Evolutionary conservation across 2,329 filamentous ascomycete species (phyloP), one percentile per base, ranked within the genome.

Genomic region (Ramularia collo-cygni): DNA sequence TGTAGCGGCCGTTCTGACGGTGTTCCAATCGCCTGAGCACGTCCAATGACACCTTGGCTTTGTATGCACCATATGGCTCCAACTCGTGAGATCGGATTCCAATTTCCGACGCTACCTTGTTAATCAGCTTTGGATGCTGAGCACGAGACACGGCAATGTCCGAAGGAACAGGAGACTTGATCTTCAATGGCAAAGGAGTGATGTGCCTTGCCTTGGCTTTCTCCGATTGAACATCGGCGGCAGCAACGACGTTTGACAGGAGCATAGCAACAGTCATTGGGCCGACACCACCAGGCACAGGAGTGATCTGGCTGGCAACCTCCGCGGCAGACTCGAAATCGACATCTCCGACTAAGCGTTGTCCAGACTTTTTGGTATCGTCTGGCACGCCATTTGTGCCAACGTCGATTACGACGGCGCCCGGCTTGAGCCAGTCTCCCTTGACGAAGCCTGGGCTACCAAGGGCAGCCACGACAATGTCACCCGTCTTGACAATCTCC

Each of bases 251-350:
- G 59, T 98, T 98, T 65, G 94, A 85, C 55, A 98, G 71, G 34
- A 98, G 74, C 92, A 98, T 98, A 44, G 92, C 92, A 48, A 98
- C 89, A 3, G 92, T 98, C 92, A 98, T 98, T 36, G 92, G 92
- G 0, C 92, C 92, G 43, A 98, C 92, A 64, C 92, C 92, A 42
- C 92, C 92, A 1, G 92, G 92, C 2, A 98, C 92, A 1, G 92
- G 92, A 2, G 92, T 98, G 58, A 98, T 95, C 57, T 85, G 77
- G 2, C 89, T 95, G 14, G 89, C 92, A 29, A 95, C 84, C 60
- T 93, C 74, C 12, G 75, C 75, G 12, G 90, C 90, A 30, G 84
- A 79, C 37, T 88, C 87, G 55, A 81, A 96, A 57, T 98, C 88
- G 29, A 98, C 92, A 62, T 98, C 92, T 44, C 92, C 92, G 5